Evolutionary conservation across 495 filamentous ascomycete species (phyloP).

Genomic region (Chaetomium fimeti): DNA sequence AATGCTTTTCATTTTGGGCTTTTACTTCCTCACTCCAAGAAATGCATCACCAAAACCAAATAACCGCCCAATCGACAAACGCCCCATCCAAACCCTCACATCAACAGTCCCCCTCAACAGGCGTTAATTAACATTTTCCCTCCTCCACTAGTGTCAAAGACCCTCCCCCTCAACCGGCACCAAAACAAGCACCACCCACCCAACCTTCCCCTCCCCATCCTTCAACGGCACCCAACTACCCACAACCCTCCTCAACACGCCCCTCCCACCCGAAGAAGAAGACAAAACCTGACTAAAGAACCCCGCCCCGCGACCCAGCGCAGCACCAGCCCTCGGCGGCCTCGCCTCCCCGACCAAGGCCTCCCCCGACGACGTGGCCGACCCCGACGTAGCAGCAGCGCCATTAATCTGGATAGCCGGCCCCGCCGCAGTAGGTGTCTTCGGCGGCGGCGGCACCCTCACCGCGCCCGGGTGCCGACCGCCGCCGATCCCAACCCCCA

Average conservation of each 20-base stretch:
- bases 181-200: slow-evolving; percentile 48
- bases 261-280: background rate
- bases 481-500: background rate
- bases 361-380: slow-evolving; percentile 2
- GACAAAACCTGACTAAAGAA: slow-evolving; percentile 29
- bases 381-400: background rate
- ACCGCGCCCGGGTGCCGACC: too few species aligned
- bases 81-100: too few species aligned
- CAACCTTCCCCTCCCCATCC: slow-evolving; percentile 47
- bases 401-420: background rate
- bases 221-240: slow-evolving; percentile 57
- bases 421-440: too few species aligned
- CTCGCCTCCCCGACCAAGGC: background rate
- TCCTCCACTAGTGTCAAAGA: background rate
- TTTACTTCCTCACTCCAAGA: too few species aligned
- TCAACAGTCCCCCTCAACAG: background rate
- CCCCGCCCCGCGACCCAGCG: slow-evolving; percentile 32
- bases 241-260: slow-evolving; percentile 45
- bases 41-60: too few species aligned
- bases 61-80: too few species aligned
- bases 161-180: slow-evolving; percentile 24
- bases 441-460: too few species aligned
- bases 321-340: slow-evolving; percentile 30
- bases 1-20: too few species aligned
- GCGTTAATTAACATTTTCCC: background rate